A percentile compares a stretch with the other conserved stretches of the same genome.
These are phyloP conservation scores for Stylonectria norvegica DNA, from an alignment of 2,329 filamentous ascomycete genomes.

Conservation along the genomic window DNA sequence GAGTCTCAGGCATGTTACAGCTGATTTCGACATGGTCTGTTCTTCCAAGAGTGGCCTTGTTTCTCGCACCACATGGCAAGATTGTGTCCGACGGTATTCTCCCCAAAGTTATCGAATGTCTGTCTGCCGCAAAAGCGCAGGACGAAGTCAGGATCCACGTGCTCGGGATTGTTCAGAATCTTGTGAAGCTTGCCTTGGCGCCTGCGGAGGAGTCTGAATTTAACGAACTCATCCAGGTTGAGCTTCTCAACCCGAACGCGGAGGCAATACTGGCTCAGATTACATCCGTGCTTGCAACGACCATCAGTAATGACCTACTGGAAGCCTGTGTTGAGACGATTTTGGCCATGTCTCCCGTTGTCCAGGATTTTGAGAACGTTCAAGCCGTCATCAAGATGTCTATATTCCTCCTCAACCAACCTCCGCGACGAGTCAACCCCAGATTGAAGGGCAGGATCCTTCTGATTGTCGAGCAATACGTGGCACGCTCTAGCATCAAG, in stretches of 20 bases:
- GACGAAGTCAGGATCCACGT: slow-evolving; percentile 84
- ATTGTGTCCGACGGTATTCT: slow-evolving; percentile 60
- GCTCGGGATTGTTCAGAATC: slow-evolving; percentile 68
- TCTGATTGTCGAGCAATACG: slow-evolving; percentile 75
- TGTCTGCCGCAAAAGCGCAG: slow-evolving; percentile 71
- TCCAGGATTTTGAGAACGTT: slow-evolving; percentile 65
- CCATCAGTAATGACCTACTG: slow-evolving; percentile 68
- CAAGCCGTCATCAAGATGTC: slow-evolving; percentile 77
- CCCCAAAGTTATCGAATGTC: slow-evolving; percentile 65
- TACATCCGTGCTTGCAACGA: slow-evolving; percentile 60
- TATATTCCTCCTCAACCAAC: slow-evolving; percentile 77
- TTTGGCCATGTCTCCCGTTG: slow-evolving; percentile 69
- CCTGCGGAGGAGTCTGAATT: slow-evolving; percentile 54
- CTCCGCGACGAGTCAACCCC: slow-evolving; percentile 76
- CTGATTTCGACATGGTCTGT: slow-evolving; percentile 80
- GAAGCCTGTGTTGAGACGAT: slow-evolving; percentile 76
- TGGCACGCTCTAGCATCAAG: slow-evolving; percentile 55
- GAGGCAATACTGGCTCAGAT: slow-evolving; percentile 64
- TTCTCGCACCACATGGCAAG: slow-evolving; percentile 50
- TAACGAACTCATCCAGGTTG: slow-evolving; percentile 52
- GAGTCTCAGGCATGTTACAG: slow-evolving; percentile 76
- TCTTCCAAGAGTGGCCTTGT: slow-evolving; percentile 61
- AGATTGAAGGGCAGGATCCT: slow-evolving; percentile 80
- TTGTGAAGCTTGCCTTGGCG: slow-evolving; percentile 59
- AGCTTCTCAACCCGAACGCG: slow-evolving; percentile 55